phyloP scores from a whole-genome alignment of 306 rosid species.

The Corylus americana region DNA sequence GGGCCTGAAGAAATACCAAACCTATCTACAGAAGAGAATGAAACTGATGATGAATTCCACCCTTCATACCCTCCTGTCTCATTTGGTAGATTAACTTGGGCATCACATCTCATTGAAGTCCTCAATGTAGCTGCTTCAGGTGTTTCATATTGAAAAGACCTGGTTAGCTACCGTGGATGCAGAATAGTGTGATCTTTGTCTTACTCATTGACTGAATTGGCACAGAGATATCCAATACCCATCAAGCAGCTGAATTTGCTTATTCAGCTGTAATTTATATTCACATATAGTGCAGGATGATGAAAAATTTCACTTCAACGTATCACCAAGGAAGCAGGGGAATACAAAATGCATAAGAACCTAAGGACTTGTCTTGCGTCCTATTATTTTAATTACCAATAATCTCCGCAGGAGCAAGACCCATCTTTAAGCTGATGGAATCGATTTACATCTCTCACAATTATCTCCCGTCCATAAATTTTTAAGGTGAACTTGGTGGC shows the following conservation, averaged over 20 bases:
- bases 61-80: constrained; percentile 47
- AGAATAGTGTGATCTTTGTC: constrained; percentile 64
- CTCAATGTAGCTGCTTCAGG: constrained; percentile 54
- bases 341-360: constrained; percentile 1
- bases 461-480: constrained; percentile 4
- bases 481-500: not conserved
- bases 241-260: constrained; percentile 73
- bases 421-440: constrained; percentile 12
- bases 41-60: constrained; percentile 38
- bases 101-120: constrained; percentile 49
- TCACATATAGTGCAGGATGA: not conserved
- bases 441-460: not conserved
- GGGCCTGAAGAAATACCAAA: constrained; percentile 55
- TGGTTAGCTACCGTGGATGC: constrained; percentile 60
- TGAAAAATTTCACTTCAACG: not conserved
- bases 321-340: not conserved
- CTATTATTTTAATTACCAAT: constrained; percentile 1
- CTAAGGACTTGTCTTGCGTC: not conserved
- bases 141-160: constrained; percentile 65
- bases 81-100: constrained; percentile 48
- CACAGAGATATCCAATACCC: constrained; percentile 48
- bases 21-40: constrained; percentile 55
- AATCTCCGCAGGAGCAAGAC: not conserved
- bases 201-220: constrained; percentile 57
- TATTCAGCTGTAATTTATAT: constrained; percentile 77